Evolutionary conservation across 441 rosid genomes (phyloP).

Genomic region (Pelargonium fulgidum): DNA sequence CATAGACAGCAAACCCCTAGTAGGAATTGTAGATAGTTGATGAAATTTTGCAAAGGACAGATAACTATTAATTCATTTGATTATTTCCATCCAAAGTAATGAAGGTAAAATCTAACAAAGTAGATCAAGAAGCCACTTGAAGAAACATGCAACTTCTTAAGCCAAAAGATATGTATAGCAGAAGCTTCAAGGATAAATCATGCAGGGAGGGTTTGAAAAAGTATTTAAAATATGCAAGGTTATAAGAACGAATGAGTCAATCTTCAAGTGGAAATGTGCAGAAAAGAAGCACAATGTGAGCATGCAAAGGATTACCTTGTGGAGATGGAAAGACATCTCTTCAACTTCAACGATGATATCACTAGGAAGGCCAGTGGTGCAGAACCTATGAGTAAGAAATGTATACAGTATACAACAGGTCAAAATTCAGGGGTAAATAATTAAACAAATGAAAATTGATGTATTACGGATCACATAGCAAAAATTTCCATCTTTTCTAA

Average conservation of each 20-base stretch:
- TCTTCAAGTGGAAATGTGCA: neutral
- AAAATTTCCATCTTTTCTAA: neutral
- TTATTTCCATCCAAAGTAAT: too few species aligned
- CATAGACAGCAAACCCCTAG: too few species aligned
- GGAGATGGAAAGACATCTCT: constrained; percentile 94
- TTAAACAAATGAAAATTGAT: neutral
- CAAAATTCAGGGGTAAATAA: constrained; percentile 2
- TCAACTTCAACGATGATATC: constrained; percentile 85
- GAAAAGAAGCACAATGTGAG: neutral
- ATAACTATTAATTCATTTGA: too few species aligned
- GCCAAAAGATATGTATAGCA: too few species aligned
- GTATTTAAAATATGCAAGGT: neutral
- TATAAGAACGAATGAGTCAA: neutral
- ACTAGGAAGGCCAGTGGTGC: constrained; percentile 92
- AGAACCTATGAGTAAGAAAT: constrained; percentile 52
- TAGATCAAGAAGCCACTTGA: too few species aligned
- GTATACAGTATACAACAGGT: constrained; percentile 9
- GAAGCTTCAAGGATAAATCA: too few species aligned
- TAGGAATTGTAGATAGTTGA: too few species aligned
- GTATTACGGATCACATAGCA: neutral
- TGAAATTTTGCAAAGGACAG: too few species aligned
- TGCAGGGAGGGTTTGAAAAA: neutral
- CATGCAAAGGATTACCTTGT: constrained; percentile 61
- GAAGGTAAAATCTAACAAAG: too few species aligned
- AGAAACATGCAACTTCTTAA: too few species aligned